Conservation (phyloP, 441 rosid genomes). For the Populus trichocarpa region DNA sequence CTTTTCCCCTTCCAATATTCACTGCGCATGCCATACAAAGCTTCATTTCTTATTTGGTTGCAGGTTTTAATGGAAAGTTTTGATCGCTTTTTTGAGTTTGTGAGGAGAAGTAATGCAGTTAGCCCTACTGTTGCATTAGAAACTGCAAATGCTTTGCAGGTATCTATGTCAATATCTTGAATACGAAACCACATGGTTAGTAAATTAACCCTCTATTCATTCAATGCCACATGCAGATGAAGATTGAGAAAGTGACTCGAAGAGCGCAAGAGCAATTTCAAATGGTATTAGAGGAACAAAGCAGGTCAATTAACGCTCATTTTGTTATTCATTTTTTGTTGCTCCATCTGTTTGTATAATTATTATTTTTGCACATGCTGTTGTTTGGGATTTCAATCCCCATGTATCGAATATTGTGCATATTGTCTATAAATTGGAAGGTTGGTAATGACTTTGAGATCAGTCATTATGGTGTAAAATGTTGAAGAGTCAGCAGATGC, state of each 20-base stretch:
- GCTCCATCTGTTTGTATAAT: background rate
- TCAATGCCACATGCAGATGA: constrained; percentile 51
- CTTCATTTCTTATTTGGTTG: constrained; percentile 22
- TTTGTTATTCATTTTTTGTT: constrained; percentile 13
- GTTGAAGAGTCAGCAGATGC: background rate
- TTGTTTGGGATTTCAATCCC: background rate
- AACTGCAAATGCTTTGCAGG: constrained; percentile 99
- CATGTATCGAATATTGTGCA: background rate
- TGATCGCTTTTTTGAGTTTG: constrained; percentile 88
- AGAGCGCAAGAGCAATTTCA: constrained; percentile 98
- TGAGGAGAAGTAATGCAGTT: constrained; percentile 94
- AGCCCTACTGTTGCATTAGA: constrained; percentile 95
- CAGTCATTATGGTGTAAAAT: background rate
- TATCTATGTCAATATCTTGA: constrained; percentile 34
- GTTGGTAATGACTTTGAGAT: background rate
- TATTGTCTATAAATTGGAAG: background rate
- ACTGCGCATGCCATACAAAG: constrained; percentile 9
- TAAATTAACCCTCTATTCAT: constrained; percentile 17
- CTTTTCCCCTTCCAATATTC: background rate
- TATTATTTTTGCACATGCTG: background rate
- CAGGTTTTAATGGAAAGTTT: constrained; percentile 90
- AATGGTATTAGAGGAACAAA: constrained; percentile 90
- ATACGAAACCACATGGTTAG: background rate
- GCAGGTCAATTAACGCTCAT: constrained; percentile 57
- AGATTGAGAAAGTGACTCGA: constrained; percentile 95